Evolutionary conservation across 2,329 filamentous ascomycete species (phyloP), one percentile per base, ranked within the genome.

Genomic region (Grosmannia serpens): DNA sequence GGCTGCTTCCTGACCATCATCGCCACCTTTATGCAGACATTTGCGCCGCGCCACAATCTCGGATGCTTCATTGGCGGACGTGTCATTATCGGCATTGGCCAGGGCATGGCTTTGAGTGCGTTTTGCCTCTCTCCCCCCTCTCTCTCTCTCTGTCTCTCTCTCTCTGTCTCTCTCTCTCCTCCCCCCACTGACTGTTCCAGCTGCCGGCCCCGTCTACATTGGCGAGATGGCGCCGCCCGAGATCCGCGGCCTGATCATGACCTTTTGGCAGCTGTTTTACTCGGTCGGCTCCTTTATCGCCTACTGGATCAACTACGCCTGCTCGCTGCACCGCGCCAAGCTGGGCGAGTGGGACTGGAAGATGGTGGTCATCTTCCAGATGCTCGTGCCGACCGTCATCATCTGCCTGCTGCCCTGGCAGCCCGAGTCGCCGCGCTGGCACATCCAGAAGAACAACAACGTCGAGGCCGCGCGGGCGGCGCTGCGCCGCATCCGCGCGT

Each of bases 331-430:
- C 69, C 73, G 74, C 50, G 64, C 72, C 49, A 72, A 64, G 49
- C 77, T 88, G 6, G 85, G 85, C 46, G 75, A 89, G 64, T 88
- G 85, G 86, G 84, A 88, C 70, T 88, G 85, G 85, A 82, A 80
- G 65, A 80, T 87, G 74, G 83, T 88, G 17, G 81, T 88, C 62
- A 83, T 89, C 62, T 88, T 88, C 75, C 86, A 89, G 71, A 75
- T 87, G 54, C 69, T 89, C n/a, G 77, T 87, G 27, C 86, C 86
- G 1, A 63, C 78, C 55, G 65, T 87, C 60, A 85, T 89, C 68
- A 71, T 87, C 26, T 63, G 70, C 4, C 76, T 85, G 41, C 73
- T 88, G 17, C 84, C 84, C 47, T 85, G 84, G 67, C 79, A 86
- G 61, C 84, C 84, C 24, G 86, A 87, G 68, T 82, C 80, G 4